Evolutionary conservation across 2,329 filamentous ascomycete genomes (phyloP), one percentile per base, ranked within the genome.

Genomic region (Drechmeria coniospora): DNA sequence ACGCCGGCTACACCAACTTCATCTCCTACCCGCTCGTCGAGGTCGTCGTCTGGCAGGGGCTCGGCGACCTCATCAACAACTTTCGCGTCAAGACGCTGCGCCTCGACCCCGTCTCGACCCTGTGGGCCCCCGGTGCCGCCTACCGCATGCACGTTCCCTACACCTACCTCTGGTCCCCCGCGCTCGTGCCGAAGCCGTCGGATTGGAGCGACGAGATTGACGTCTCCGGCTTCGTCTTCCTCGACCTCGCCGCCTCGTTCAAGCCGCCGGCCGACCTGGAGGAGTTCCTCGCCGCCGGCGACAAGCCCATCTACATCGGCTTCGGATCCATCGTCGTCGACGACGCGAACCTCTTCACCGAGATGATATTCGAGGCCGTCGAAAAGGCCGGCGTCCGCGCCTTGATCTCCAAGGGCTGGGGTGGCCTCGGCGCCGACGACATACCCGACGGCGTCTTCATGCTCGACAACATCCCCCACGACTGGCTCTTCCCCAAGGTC

Each of bases 11-110:
- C 44, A 72, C 75, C 9, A 90, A 87, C 49, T 83, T 81, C 44
- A 81, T 87, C 47, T 78, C 71, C 2, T 90, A 86, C 44, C 74
- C 78, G 0, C 53, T 87, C 20, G 78, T 87, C 2, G 80, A 87
- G 45, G 77, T 82, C 69, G 81, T 87, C 66, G 79, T 83, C 1
- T 93, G 84, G 84, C 83, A 93, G 50, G 86, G 84, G 0, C 60
- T 87, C 1, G 80, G 80, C 3, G 80, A 86, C 46, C 54, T 87
- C 16, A 68, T 87, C 37, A 87, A 87, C 42, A 59, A 70, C 16
- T 83, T 86, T 39, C 65, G 81, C 25, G 61, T 71, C 5, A 69
- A 74, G 30, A 80, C 72, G 0, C 56, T 87, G 1, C 68, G 66
- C 2, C 54, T 87, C 0, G 79, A 86, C 36, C 75, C 78, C 0